Evolutionary conservation across 805 yeast species (phyloP).

Genomic region (Saccharomycopsis schoenii): DNA sequence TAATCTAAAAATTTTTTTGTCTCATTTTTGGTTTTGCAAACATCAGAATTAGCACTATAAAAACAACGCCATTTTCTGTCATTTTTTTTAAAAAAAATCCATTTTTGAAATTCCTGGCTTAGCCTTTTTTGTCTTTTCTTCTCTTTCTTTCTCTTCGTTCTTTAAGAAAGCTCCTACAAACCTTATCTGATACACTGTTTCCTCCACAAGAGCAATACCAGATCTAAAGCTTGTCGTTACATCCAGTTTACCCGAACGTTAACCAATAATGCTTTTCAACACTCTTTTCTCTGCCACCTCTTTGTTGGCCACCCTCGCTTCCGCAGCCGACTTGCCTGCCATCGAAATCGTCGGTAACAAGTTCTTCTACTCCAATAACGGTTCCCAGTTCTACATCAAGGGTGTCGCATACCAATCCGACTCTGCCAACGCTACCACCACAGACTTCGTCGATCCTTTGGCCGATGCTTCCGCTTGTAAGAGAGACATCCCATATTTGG

Average conservation of each 20-base stretch:
- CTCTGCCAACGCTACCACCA: constrained; percentile 33
- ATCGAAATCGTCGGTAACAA: constrained; percentile 66
- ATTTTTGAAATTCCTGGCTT: neutral
- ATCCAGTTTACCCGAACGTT: too few relatives aligned
- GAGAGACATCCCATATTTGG: constrained; percentile 74
- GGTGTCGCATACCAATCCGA: constrained; percentile 79
- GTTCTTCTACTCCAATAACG: constrained; percentile 68
- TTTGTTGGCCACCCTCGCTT: neutral
- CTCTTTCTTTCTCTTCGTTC: neutral
- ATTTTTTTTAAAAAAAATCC: neutral
- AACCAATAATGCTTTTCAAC: neutral
- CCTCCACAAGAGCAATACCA: neutral
- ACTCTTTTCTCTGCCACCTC: neutral
- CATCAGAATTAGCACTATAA: neutral
- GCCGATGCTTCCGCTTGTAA: constrained; percentile 60
- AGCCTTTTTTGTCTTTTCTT: neutral
- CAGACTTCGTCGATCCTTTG: constrained; percentile 59
- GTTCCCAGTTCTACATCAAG: constrained; percentile 67
- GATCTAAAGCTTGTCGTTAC: neutral
- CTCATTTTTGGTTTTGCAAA: neutral
- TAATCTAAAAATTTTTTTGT: neutral
- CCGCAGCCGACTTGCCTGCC: constrained; percentile 27
- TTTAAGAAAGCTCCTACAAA: neutral
- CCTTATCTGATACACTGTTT: neutral
- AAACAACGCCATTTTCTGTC: neutral